Base-by-base conservation (phyloP, 768 basidiomycete genomes). In the Boletus rex-veris region DNA sequence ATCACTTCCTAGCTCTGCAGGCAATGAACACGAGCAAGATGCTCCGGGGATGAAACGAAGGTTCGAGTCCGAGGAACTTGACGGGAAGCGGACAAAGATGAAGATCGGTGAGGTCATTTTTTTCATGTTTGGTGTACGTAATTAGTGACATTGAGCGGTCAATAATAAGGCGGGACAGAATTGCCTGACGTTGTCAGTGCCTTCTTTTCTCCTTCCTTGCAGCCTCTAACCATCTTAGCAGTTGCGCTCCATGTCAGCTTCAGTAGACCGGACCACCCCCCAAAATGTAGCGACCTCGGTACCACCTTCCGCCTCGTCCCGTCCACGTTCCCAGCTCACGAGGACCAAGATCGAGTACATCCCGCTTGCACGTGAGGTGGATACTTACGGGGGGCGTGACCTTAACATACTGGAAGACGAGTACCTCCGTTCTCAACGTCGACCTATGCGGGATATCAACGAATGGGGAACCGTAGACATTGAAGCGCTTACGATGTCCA, bases 391-490 rank as follows among this genome's bases (percentile, higher is more conserved):
- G 24, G 94, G 94, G 30, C 84, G 92, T 59, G 88, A 96, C 70
- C 65, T 93, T 33, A 78, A 83, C 45, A 60, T 73, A 11, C 72
- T 96, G 51, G 82, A 88, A 48, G 73, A 77, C 12, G 90, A 92
- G 60, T 76, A 81, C 50, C 62, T 70, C 30, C 78, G 74, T 33
- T 64, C 77, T 16, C 75, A 80, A 43, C 74, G 79, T 48, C 80
- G 88, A 41, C 77, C 81, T 7, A 68, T 88, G 62, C 80, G 88
- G 53, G 82, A 86, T 47, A 79, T 91, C 58, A 84, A 86, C 65
- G 92, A 95, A 49, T 92, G 94, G 84, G 93, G 92, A 19, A 79
- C 77, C 8, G 82, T 96, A 46, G 95, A 98, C 62, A 85, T 98
- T 53, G 94, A 97, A 64, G 85, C 85, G n/a, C 77, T 99, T 46